A percentile compares a stretch with the other conserved stretches of the same genome.
phyloP scores from a whole-genome alignment of 225 moss, liverwort and hornwort genomes.

The Polytrichum commune region DNA sequence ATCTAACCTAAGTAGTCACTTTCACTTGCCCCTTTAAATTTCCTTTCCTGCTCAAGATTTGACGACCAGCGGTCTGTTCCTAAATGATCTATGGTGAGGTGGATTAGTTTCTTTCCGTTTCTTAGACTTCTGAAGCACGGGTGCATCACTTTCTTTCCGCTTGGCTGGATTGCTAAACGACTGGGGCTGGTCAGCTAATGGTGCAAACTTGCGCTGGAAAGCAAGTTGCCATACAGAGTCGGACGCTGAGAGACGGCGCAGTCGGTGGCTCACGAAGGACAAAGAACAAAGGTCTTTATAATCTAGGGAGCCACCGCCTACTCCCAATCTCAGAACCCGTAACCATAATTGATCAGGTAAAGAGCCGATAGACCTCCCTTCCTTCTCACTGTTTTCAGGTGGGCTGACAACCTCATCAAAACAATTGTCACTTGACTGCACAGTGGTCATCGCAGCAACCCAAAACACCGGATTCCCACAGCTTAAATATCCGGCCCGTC shows the following conservation, averaged over 20 bases:
- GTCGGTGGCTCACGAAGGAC: constrained; percentile 44
- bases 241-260: constrained; percentile 38
- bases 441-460: constrained; percentile 27
- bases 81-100: constrained; percentile 29
- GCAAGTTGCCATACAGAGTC: constrained; percentile 48
- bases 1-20: constrained; percentile 7
- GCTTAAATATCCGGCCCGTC: neutral
- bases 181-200: constrained; percentile 22
- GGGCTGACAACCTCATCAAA: constrained; percentile 35
- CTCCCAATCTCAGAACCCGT: constrained; percentile 42
- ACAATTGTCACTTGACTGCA: constrained; percentile 28
- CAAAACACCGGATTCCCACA: neutral
- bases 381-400: constrained; percentile 19
- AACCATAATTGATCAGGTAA: constrained; percentile 46
- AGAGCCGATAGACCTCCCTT: constrained; percentile 41
- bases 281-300: constrained; percentile 45
- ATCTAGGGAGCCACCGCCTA: constrained; percentile 35
- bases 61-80: constrained; percentile 37
- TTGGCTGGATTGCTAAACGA: constrained; percentile 6
- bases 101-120: constrained; percentile 36
- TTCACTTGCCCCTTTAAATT: constrained; percentile 2
- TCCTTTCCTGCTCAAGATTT: constrained; percentile 23
- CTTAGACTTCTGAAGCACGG: constrained; percentile 30
- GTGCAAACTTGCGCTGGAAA: constrained; percentile 38
- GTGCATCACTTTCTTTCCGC: constrained; percentile 21